Conservation (phyloP, 2,329 filamentous ascomycete species). For the Diaporthe longicolla region DNA sequence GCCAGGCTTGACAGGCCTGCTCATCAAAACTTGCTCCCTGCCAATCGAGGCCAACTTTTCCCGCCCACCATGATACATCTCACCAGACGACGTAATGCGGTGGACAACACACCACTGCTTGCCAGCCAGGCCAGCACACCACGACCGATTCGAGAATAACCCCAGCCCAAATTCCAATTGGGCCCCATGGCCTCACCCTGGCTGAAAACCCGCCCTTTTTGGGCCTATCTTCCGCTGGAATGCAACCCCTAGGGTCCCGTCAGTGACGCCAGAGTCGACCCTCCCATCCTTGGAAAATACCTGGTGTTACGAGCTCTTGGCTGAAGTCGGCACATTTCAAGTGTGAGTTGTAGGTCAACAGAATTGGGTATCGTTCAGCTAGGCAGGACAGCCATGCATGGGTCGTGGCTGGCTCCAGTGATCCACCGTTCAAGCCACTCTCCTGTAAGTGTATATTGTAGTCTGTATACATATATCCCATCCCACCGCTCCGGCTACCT, state of each 20-base stretch:
- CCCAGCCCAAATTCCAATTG: not conserved
- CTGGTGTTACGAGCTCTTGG: conserved; percentile 6
- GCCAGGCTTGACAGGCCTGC: not conserved
- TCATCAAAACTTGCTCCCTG: conserved; percentile 8
- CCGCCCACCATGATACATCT: conserved; percentile 8
- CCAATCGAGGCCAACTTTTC: conserved; percentile 21
- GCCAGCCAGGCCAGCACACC: not conserved
- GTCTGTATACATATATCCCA: conserved; percentile 19
- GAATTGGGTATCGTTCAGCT: not conserved
- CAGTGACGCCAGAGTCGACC: conserved; percentile 23
- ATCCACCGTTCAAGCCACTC: conserved; percentile 5
- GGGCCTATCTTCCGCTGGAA: conserved; percentile 20
- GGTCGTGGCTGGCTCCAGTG: not conserved
- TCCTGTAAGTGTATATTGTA: not conserved
- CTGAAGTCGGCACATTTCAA: not conserved
- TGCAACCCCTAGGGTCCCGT: conserved; percentile 33
- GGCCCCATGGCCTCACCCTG: not conserved
- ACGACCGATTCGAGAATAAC: not conserved
- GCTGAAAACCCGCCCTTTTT: not conserved
- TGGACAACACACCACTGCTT: not conserved
- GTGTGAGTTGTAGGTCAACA: not conserved
- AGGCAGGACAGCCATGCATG: not conserved
- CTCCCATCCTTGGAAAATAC: conserved; percentile 27
- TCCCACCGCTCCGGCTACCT: not conserved
- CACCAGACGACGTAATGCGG: conserved; percentile 19